Evolutionary conservation across 768 basidiomycete species (phyloP).

Genomic region (Suillus weaverae): DNA sequence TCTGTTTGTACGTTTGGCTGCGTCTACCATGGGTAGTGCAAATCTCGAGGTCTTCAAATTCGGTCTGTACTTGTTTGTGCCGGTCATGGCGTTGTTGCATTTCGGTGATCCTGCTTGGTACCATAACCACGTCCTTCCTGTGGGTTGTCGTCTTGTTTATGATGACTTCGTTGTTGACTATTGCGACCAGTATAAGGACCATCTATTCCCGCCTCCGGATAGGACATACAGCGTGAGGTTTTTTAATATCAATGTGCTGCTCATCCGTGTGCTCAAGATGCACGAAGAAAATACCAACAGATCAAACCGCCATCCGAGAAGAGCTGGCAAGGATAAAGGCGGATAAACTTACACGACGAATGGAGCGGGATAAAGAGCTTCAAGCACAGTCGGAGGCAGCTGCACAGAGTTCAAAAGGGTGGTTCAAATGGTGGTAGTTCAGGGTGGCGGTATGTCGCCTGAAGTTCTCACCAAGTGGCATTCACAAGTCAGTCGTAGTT

Average conservation of each 20-base stretch:
- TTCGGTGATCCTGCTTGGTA: conserved; percentile 93
- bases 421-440: conserved; percentile 28
- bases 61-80: conserved; percentile 81
- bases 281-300: conserved; percentile 59
- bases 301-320: conserved; percentile 62
- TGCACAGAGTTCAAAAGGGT: conserved; percentile 24
- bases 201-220: conserved; percentile 64
- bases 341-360: conserved; percentile 47
- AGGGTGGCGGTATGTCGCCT: not conserved
- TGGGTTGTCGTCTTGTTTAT: conserved; percentile 33
- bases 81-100: conserved; percentile 75
- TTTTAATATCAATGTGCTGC: not conserved
- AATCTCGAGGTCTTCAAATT: conserved; percentile 93
- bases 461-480: not conserved
- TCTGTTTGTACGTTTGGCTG: not conserved
- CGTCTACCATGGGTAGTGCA: conserved; percentile 59
- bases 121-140: conserved; percentile 70
- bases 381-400: conserved; percentile 18
- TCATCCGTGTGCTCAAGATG: conserved; percentile 4
- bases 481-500: not conserved
- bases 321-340: conserved; percentile 74
- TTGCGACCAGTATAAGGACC: conserved; percentile 63
- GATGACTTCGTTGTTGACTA: conserved; percentile 1
- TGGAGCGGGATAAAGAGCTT: conserved; percentile 45
- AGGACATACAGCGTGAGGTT: conserved; percentile 50